A percentile compares a stretch with the other conserved stretches of the same genome.
Evolutionary conservation across 768 basidiomycete genomes (phyloP).

Genomic region (Chalciporus chontae): DNA sequence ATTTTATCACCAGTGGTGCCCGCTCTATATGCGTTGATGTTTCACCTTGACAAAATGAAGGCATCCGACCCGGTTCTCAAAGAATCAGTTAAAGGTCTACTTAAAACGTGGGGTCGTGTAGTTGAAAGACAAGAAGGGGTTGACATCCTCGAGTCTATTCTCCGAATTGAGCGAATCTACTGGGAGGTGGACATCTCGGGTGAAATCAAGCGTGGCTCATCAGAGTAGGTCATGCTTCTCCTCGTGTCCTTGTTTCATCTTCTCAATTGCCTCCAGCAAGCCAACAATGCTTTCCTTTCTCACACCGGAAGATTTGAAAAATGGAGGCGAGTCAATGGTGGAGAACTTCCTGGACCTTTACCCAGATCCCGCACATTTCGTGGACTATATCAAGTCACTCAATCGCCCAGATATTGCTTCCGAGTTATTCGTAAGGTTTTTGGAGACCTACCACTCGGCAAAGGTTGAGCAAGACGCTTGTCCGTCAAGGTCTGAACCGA

Average conservation of each 20-base stretch:
- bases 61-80: conserved; percentile 63
- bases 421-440: conserved; percentile 65
- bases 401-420: conserved; percentile 69
- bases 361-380: conserved; percentile 73
- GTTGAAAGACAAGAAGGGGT: conserved; percentile 50
- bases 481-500: conserved; percentile 20
- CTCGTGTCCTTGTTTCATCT: neutral
- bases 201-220: conserved; percentile 36
- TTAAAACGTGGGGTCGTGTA: conserved; percentile 76
- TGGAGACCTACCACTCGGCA: conserved; percentile 60
- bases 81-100: conserved; percentile 54
- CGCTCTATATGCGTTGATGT: conserved; percentile 60
- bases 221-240: conserved; percentile 38
- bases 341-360: conserved; percentile 61
- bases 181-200: conserved; percentile 61
- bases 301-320: conserved; percentile 47
- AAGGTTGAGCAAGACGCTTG: conserved; percentile 18
- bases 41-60: conserved; percentile 49
- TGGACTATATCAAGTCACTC: conserved; percentile 59
- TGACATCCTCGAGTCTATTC: conserved; percentile 55
- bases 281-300: conserved; percentile 41
- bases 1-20: conserved; percentile 68
- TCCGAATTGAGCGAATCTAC: conserved; percentile 44
- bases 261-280: conserved; percentile 3
- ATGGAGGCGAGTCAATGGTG: conserved; percentile 37